phyloP scores from a whole-genome alignment of 2,329 filamentous ascomycete species.

The Sporothrix brasiliensis region DNA sequence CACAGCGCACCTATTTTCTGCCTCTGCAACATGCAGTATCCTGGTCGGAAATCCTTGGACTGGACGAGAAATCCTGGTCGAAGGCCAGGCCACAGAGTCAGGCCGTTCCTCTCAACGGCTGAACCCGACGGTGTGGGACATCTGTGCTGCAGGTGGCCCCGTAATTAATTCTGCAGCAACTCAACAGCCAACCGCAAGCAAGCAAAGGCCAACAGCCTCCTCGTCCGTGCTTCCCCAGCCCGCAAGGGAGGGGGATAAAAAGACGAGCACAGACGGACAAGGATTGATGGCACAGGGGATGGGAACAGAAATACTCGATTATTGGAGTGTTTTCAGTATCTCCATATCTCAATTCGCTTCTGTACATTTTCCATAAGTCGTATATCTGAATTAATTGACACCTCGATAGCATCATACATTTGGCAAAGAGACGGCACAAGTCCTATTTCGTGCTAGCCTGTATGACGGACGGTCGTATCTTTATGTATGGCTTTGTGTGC shows the following conservation, averaged over 20 bases:
- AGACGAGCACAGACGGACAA: not conserved
- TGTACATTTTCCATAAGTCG: not conserved
- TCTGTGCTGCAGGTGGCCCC: slow-evolving; percentile 11
- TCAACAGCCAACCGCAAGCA: not conserved
- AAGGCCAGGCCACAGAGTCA: not conserved
- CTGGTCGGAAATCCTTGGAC: slow-evolving; percentile 1
- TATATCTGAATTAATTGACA: not conserved
- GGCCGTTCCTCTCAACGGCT: slow-evolving; percentile 14
- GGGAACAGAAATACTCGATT: not conserved
- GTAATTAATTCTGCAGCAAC: slow-evolving; percentile 15
- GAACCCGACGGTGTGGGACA: slow-evolving; percentile 13
- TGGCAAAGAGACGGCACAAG: not conserved
- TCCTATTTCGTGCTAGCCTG: not conserved
- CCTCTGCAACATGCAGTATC: not conserved
- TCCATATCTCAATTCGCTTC: not conserved
- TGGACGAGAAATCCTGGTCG: not conserved
- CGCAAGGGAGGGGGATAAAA: not conserved
- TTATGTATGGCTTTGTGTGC: not conserved
- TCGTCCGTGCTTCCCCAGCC: not conserved
- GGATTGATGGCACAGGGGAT: not conserved
- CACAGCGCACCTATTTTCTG: too few relatives aligned
- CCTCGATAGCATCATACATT: not conserved
- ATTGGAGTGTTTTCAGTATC: not conserved
- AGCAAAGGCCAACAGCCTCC: not conserved
- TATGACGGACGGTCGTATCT: not conserved